Evolutionary conservation across 495 filamentous ascomycete genomes (phyloP), one percentile per base, ranked within the genome.

Genomic region (Viridothelium virens): DNA sequence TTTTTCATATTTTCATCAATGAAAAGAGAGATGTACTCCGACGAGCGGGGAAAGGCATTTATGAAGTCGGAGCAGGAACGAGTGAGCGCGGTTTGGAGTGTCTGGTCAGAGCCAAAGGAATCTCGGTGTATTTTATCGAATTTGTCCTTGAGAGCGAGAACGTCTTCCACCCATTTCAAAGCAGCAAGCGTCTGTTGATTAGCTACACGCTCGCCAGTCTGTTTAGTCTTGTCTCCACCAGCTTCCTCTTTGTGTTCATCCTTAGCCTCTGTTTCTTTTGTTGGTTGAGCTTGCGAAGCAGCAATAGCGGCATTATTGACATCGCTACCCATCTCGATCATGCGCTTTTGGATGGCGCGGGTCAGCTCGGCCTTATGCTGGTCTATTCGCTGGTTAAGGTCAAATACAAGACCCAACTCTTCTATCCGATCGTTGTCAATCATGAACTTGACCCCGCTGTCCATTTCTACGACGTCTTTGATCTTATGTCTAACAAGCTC

Each of bases 1-100:
- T 92, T 91, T 74, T 95, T 96, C 69, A 97, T 84, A 71, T 95
- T 96, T 68, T 96, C 92, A 71, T 99, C 95, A 66, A 97, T 95
- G 78, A 96, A 99, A 1, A 99, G 84, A 0, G 94, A 99, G 7
- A 97, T 87, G 71, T 88, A 96, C 71, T 99, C 94, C 0, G 94
- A 90, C 70, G 87, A 87, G 61, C 92, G 84, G 4, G 79, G 68
- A 68, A 96, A 96, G 9, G 85, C 75, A 73, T 97, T 97, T 78
- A 99, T 95, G 69, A 97, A 95, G 2, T 93, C 86, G 2, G 87
- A 80, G 65, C 97, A 96, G 75, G 90, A 95, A 66, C 85, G 85
- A 1, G 90, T 89, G 16, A 97, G 81, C 1, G 91, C 85, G 0
- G 88, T 89, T 67, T 96, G 88, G 16, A 99, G 76, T 3, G 86